Evolutionary conservation across 352 stramenopile species (phyloP), one percentile per base, ranked within the genome.

Genomic region (Phytophthora sansomeana): DNA sequence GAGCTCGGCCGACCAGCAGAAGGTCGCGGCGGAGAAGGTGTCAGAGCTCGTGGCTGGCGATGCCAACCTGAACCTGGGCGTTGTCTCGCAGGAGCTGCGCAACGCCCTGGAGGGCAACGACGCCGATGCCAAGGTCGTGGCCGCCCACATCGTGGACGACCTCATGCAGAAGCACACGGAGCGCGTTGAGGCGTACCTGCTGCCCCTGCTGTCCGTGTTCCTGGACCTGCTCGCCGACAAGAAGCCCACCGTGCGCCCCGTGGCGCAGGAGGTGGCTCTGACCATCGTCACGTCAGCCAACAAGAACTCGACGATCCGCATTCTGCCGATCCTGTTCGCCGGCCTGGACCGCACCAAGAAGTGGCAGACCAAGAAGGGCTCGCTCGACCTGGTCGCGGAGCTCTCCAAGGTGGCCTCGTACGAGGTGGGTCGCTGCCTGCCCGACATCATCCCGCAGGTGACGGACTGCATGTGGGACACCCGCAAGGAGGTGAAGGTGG

Each of bases 381-480:
- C 96, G 36, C 93, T 99, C 26, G 91, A 98, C 63, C 92, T 99
- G 28, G 86, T 99, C 49, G 83, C 83, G 9, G 83, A 93, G 63
- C 97, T 99, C 56, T 92, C 86, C 35, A 92, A 84, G 52, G 78
- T 92, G n/a, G 95, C 95, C 21, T 94, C 97, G 38, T 97, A 97
- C 72, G 95, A 99, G 78, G 81, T 99, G 6, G 93, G 91, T 48
- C 93, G 97, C 72, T 95, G 87, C 69, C 85, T 99, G 63, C 97
- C 97, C 16, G 93, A 99, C 67, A 93, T 99, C 59, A 98, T 99
- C 58, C 98, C 98, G 14, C 89, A 97, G 63, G 89, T 99, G 50
- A 99, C 97, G 16, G 96, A 98, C 46, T 98, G 93, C 78, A 99
- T 99, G 92, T 99, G 96, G 92, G 98, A 99, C 80, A 99, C 97